phyloP scores from a whole-genome alignment of 2,329 filamentous ascomycete species.

The Aspergillus flavus region DNA sequence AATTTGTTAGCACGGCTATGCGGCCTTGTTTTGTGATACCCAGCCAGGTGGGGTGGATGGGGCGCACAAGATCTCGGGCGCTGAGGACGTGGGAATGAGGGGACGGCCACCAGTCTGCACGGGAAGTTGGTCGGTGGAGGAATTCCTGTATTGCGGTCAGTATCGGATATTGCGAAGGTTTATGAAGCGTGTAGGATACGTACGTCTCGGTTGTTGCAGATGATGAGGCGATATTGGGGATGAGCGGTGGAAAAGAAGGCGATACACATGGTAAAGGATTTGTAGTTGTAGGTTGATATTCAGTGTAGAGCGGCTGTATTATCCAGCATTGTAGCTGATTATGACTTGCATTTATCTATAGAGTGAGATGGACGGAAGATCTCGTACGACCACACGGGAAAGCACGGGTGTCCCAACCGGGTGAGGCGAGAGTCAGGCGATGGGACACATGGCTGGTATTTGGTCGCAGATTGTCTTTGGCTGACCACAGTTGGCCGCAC shows the following conservation, averaged over 20 bases:
- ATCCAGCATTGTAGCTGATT: background rate
- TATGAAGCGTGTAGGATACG: background rate
- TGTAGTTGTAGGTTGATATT: background rate
- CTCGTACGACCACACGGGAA: background rate
- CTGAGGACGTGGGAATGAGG: constrained; percentile 58
- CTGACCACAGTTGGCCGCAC: background rate
- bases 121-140: constrained; percentile 59
- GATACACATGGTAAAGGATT: constrained; percentile 11
- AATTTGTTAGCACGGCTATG: constrained; percentile 63
- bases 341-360: background rate
- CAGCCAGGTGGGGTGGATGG: constrained; percentile 62
- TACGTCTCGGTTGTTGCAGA: constrained; percentile 15
- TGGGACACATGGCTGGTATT: background rate
- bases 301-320: background rate
- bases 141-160: constrained; percentile 52
- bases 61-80: constrained; percentile 60
- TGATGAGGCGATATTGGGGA: constrained; percentile 14
- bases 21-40: constrained; percentile 61
- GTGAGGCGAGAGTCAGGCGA: background rate
- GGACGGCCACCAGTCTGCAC: constrained; percentile 58
- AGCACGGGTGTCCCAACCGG: background rate
- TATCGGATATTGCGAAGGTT: background rate
- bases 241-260: constrained; percentile 14
- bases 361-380: background rate
- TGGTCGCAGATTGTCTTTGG: background rate